Conservation (phyloP, 495 filamentous ascomycete genomes). For the Monascus purpureus region DNA sequence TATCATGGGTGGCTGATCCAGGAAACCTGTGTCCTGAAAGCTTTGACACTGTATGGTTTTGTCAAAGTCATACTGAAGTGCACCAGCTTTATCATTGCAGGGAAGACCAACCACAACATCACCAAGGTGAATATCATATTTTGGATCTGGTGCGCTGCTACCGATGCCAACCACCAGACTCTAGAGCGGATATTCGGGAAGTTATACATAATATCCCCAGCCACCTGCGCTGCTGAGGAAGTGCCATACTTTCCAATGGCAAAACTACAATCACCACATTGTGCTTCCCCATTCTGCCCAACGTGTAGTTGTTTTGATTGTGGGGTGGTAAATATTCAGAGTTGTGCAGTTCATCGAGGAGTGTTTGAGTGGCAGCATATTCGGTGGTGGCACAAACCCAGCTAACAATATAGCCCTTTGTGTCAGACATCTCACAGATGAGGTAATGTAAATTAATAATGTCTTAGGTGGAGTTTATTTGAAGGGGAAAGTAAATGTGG, state of each 20-base stretch:
- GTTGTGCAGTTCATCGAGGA: background rate
- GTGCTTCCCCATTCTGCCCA: constrained; percentile 21
- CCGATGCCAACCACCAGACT: constrained; percentile 37
- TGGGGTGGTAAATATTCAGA: background rate
- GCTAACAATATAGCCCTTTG: background rate
- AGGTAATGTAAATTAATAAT: no score
- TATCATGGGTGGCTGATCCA: constrained; percentile 3
- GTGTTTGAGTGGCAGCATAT: background rate
- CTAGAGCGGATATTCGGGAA: constrained; percentile 26
- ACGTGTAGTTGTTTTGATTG: constrained; percentile 10
- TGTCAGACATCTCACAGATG: background rate
- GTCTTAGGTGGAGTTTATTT: background rate
- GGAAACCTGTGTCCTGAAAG: constrained; percentile 7
- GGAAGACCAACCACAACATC: constrained; percentile 26
- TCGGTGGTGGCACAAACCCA: background rate
- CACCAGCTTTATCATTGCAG: constrained; percentile 8
- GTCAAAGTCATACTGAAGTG: constrained; percentile 30
- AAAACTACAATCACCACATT: constrained; percentile 23
- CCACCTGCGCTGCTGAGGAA: constrained; percentile 15
- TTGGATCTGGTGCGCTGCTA: constrained; percentile 21
- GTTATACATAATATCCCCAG: constrained; percentile 15
- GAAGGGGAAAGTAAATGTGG: background rate
- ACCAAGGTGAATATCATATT: constrained; percentile 29
- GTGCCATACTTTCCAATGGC: constrained; percentile 18
- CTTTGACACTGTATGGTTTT: constrained; percentile 11